A percentile compares a stretch with the other conserved stretches of the same genome.
Evolutionary conservation across 495 filamentous ascomycete species (phyloP).

Genomic region (Recurvomyces mirabilis): DNA sequence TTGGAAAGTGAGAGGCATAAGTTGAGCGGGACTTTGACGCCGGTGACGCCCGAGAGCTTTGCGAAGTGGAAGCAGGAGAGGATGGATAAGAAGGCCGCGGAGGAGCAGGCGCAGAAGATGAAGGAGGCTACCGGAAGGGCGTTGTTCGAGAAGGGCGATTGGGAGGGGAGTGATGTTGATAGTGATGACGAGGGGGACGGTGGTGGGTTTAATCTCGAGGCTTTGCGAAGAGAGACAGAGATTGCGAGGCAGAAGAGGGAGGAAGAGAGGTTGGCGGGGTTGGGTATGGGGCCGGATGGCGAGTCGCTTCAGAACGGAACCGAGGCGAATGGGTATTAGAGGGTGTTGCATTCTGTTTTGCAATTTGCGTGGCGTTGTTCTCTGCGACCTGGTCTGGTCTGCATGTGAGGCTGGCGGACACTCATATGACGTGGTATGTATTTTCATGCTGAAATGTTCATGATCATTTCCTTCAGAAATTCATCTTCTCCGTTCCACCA

Average conservation of each 20-base stretch:
- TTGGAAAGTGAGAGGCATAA: slow-evolving; percentile 90
- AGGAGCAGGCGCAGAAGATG: slow-evolving; percentile 71
- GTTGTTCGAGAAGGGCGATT: slow-evolving; percentile 92
- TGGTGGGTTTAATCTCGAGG: slow-evolving; percentile 64
- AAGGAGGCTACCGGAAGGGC: slow-evolving; percentile 93
- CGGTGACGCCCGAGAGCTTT: slow-evolving; percentile 84
- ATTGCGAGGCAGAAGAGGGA: slow-evolving; percentile 48
- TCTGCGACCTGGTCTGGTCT: too few species aligned
- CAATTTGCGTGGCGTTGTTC: too few species aligned
- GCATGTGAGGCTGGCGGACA: too few species aligned
- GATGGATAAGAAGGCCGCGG: slow-evolving; percentile 87
- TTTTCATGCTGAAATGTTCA: too few species aligned
- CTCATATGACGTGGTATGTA: too few species aligned
- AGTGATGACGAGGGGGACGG: slow-evolving; percentile 42
- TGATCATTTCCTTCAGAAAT: too few species aligned
- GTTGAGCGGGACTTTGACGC: slow-evolving; percentile 78
- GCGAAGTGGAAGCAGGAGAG: slow-evolving; percentile 92
- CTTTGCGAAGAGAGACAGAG: slow-evolving; percentile 39
- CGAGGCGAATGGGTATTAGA: too few species aligned
- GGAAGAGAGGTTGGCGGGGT: slow-evolving; percentile 41
- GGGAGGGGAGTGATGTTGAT: slow-evolving; percentile 59
- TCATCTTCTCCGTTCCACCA: too few species aligned
- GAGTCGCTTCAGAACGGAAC: background rate
- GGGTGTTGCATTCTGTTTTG: too few species aligned
- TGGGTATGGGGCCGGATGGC: background rate